Percentiles rank a stretch among this genome's conserved stretches.
These are phyloP conservation scores for Xylariomycetidae sp. DNA, from an alignment of 2,329 filamentous ascomycete genomes.

Conservation along the genomic window DNA sequence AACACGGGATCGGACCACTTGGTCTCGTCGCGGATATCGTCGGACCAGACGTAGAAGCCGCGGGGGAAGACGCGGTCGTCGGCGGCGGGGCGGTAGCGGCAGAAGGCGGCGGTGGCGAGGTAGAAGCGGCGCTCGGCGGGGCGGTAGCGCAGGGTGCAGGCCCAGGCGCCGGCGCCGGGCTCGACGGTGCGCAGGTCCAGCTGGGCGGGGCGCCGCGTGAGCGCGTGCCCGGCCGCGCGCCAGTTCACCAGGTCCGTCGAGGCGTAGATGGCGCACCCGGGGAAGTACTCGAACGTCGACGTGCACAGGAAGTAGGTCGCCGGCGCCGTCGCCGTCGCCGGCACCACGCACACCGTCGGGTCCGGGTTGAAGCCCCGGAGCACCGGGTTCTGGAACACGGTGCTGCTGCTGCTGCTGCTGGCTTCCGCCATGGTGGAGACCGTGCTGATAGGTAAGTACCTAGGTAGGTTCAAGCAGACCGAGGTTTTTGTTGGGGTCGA, in stretches of 20 bases:
- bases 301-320: conserved; percentile 50
- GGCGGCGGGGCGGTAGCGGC: not conserved
- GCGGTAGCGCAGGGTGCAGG: conserved; percentile 40
- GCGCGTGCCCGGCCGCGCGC: conserved; percentile 45
- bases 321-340: conserved; percentile 21
- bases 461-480: too few relatives aligned
- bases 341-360: conserved; percentile 39
- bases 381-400: conserved; percentile 43
- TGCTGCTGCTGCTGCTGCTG: conserved; percentile 1
- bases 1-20: conserved; percentile 49
- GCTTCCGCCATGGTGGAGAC: too few relatives aligned
- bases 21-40: conserved; percentile 43
- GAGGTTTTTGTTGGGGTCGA: too few relatives aligned
- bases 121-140: conserved; percentile 35
- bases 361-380: conserved; percentile 58
- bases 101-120: conserved; percentile 38
- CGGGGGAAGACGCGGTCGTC: conserved; percentile 43
- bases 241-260: conserved; percentile 47
- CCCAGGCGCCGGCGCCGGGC: conserved; percentile 44
- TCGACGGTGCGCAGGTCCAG: conserved; percentile 46
- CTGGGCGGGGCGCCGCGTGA: conserved; percentile 44
- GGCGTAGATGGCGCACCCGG: conserved; percentile 54
- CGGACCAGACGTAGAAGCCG: conserved; percentile 48
- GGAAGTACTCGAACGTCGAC: conserved; percentile 58
- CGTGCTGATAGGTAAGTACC: too few relatives aligned